Evolutionary conservation across 352 stramenopile species (phyloP).

Genomic region (Globisporangium heterothallicum): DNA sequence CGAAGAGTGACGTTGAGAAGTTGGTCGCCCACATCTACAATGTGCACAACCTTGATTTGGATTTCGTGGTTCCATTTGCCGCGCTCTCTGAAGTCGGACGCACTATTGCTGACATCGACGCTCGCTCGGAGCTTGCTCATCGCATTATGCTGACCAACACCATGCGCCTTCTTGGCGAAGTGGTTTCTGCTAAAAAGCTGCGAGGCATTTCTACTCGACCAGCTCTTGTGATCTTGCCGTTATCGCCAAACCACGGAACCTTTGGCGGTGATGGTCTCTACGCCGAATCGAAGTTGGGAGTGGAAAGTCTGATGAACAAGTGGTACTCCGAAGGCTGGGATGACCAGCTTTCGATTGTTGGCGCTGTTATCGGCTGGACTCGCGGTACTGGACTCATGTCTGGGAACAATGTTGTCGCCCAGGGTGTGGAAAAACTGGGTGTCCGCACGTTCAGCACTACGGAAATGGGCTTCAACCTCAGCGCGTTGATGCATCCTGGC

Average conservation of each 20-base stretch:
- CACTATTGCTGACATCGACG: conserved; percentile 76
- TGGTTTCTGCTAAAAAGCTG: conserved; percentile 70
- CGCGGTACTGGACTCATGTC: conserved; percentile 84
- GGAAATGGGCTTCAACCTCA: conserved; percentile 89
- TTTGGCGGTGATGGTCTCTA: conserved; percentile 86
- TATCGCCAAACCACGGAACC: conserved; percentile 84
- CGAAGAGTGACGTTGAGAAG: conserved; percentile 63
- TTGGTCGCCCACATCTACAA: conserved; percentile 82
- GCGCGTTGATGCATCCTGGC: conserved; percentile 70
- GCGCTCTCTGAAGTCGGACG: conserved; percentile 75
- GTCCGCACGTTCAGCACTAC: conserved; percentile 82
- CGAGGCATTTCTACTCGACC: conserved; percentile 68
- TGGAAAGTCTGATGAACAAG: conserved; percentile 85
- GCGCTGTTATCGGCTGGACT: conserved; percentile 86
- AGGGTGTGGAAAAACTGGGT: conserved; percentile 66
- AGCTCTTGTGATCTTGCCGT: conserved; percentile 67
- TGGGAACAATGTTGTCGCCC: conserved; percentile 84
- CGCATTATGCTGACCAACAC: conserved; percentile 89
- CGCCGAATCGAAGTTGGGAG: conserved; percentile 83
- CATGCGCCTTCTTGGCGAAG: conserved; percentile 71
- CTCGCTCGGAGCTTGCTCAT: conserved; percentile 72
- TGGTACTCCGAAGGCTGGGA: conserved; percentile 84
- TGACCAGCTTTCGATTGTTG: conserved; percentile 79
- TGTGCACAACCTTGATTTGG: conserved; percentile 72
- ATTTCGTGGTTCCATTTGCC: conserved; percentile 87